Evolutionary conservation across 1,284 basidiomycete species (phyloP).

Genomic region (Melampsora medusae): DNA sequence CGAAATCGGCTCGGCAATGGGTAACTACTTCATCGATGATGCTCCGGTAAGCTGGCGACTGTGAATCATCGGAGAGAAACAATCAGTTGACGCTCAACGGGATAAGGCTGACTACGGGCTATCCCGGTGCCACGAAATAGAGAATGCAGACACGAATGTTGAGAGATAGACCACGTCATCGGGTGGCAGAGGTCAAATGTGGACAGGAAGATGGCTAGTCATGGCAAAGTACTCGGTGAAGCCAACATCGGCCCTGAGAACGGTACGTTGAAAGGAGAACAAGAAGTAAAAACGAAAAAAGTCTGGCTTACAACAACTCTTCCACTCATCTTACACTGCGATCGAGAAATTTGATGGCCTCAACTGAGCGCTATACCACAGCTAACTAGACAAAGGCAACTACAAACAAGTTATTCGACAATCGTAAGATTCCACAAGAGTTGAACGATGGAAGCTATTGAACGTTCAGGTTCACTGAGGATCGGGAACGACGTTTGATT

Average conservation of each 20-base stretch:
- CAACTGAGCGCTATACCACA: neutral
- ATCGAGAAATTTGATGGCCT: neutral
- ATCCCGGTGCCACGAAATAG: neutral
- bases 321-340: slow-evolving; percentile 8
- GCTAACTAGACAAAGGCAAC: neutral
- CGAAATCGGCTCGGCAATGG: slow-evolving; percentile 87
- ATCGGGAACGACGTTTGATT: neutral
- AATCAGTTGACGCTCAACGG: neutral
- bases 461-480: neutral
- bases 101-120: neutral
- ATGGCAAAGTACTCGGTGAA: neutral
- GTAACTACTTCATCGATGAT: slow-evolving; percentile 96
- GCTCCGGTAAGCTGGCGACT: slow-evolving; percentile 85
- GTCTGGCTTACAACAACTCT: slow-evolving; percentile 13
- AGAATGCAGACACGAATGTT: neutral
- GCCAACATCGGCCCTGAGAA: neutral
- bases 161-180: neutral
- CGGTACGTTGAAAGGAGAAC: neutral
- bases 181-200: neutral
- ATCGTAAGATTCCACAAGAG: slow-evolving; percentile 8
- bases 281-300: slow-evolving; percentile 2
- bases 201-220: neutral
- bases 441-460: neutral
- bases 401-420: neutral
- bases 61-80: slow-evolving; percentile 48